Evolutionary conservation across 495 filamentous ascomycete species (phyloP).

Genomic region (Neurospora sp.): DNA sequence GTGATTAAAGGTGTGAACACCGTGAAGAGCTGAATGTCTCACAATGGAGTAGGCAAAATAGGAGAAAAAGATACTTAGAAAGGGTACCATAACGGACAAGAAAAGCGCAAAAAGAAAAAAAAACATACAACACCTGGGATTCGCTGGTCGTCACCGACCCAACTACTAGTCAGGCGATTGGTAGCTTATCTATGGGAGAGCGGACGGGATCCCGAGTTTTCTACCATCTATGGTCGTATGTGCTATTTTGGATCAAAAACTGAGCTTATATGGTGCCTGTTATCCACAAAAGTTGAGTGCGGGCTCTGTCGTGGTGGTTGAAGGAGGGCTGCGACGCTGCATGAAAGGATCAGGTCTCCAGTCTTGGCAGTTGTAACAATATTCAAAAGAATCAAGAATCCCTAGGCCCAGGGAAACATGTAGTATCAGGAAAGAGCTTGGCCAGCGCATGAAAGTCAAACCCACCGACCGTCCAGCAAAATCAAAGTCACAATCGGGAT

Average conservation of each 20-base stretch:
- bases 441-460: not conserved
- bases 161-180: conserved; percentile 31
- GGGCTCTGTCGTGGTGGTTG: too few species aligned
- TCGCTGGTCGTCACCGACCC: conserved; percentile 33
- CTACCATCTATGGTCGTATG: not conserved
- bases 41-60: too few species aligned
- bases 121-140: conserved; percentile 38
- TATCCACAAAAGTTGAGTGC: too few species aligned
- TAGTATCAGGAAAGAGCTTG: not conserved
- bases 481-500: not conserved
- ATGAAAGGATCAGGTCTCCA: not conserved
- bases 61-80: too few species aligned
- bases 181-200: conserved; percentile 37
- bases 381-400: too few species aligned
- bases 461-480: not conserved
- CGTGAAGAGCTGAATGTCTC: too few species aligned
- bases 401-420: not conserved
- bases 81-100: too few species aligned
- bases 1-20: too few species aligned
- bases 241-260: not conserved
- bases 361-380: too few species aligned
- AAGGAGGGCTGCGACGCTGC: too few species aligned
- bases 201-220: conserved; percentile 38
- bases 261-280: too few species aligned
- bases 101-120: conserved; percentile 1